Evolutionary conservation across 306 rosid species (phyloP), one percentile per base, ranked within the genome.

Genomic region (Trifolium subterraneum): DNA sequence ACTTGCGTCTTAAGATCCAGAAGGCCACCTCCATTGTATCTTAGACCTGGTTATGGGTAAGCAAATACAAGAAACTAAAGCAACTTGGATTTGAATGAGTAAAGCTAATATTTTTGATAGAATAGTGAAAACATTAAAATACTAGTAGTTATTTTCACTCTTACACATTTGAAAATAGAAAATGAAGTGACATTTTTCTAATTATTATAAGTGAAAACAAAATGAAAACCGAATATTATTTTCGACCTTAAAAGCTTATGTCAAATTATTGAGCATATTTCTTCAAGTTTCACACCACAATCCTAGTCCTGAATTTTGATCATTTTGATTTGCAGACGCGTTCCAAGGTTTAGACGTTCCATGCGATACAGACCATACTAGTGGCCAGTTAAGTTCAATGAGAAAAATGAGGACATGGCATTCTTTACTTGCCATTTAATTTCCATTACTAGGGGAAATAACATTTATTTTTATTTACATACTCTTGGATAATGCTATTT

Each of bases 341-440:
- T 78, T 78, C 88, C 95, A 12, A 84, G 95, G 90, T 87, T 82
- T 84, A 81, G 97, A 78, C 88, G 87, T 48, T 89, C 95, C 1
- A 84, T 75, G 76, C 81, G 95, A n/a, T 87, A 84, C 84, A 85
- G 93, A 79, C 95, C 97, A 33, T 91, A 86, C 84, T 91, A 83
- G 52, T 6, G 62, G 35, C 11, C 62, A 23, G 31, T 10, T 4
- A 19, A 62, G 16, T 10, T 16, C 12, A 5, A 76, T 58, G 70
- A 77, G 61, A 48, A 82, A 82, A 61, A 55, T 55, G 16, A 33
- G 12, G 66, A 50, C 47, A 19, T 8, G 18, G 44, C 51, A 58
- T 56, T 80, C 50, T 48, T 59, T 22, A 29, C 64, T 67, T 73
- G 7, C 18, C 33, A 39, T 64, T 64, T 19, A 2, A 35, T 63